Base-by-base conservation (phyloP, 2,329 filamentous ascomycete genomes). In the Pseudocercospora cruenta region DNA sequence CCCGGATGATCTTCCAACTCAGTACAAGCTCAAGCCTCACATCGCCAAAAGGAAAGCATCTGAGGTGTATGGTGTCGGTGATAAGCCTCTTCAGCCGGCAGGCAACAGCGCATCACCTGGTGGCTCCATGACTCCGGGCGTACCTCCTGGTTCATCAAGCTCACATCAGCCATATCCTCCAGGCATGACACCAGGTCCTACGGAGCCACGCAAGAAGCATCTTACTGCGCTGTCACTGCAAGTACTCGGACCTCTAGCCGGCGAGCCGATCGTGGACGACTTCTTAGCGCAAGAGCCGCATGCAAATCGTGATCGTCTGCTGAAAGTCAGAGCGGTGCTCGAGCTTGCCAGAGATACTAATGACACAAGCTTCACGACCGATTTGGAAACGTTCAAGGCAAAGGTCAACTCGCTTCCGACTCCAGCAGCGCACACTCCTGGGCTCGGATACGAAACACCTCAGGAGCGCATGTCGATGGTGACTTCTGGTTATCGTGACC, bases 1-100 rank as follows among this genome's bases (percentile, higher is more conserved):
- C 71, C 92, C 93, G 0, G 94, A 98, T 62, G 92, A 97, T 71
- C 84, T 99, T 4, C 95, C 95, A 0, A 89, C 93, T 67, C 88
- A 91, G 71, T 86, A 94, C 68, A 90, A 92, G 69, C 88, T 91
- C 3, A 96, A 96, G 77, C 89, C 90, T 0, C 89, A 91, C 68
- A 88, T 86, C 68, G 79, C 89, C 5, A 91, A 92, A 69, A 88
- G 91, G 26, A 94, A 94, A 77, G 70, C 67, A 21, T 77, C 75
- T 7, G 77, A 78, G 58, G 70, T 65, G 2, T 65, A 72, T 36
- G 69, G 58, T 69, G 63, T 54, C 68, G 68, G 55, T 62, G 28
- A 22, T 43, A 67, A 65, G 45, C 71, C 71, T n/a, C 49, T 78
- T 19, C 73, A 77, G 67, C 74, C 75, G 49, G 76, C 74, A 24